phyloP scores from a whole-genome alignment of 1,139 yeast species.

The Saccharomyces hybrid region DNA sequence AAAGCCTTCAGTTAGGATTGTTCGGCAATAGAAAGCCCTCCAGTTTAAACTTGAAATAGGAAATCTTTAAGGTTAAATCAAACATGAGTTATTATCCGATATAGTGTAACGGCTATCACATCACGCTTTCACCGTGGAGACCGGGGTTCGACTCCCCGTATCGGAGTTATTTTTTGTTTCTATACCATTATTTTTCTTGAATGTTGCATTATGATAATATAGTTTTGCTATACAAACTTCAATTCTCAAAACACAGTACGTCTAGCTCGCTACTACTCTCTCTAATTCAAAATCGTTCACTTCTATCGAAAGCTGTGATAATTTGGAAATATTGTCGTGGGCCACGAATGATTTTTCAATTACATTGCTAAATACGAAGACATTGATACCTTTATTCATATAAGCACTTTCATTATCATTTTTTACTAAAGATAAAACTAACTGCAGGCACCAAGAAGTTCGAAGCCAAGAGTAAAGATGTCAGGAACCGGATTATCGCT shows the following conservation, averaged over 20 bases:
- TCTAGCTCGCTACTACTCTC: neutral
- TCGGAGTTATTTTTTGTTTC: conserved; percentile 1
- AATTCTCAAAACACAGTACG: neutral
- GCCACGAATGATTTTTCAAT: neutral
- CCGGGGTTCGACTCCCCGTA: conserved; percentile 8
- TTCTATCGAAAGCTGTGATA: neutral
- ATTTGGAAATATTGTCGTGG: neutral
- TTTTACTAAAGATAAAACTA: neutral
- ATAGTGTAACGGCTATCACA: conserved; percentile 7
- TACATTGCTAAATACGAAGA: neutral
- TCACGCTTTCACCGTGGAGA: conserved; percentile 6
- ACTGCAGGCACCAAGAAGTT: neutral
- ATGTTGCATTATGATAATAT: too few species aligned
- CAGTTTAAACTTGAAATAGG: too few species aligned
- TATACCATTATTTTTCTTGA: neutral
- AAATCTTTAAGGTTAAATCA: neutral
- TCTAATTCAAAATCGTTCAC: neutral
- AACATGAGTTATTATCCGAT: neutral
- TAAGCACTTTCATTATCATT: neutral
- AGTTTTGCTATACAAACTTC: too few species aligned
- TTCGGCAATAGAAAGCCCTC: too few species aligned
- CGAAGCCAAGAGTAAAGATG: neutral
- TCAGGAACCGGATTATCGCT: neutral
- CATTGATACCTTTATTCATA: neutral
- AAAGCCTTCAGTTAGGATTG: too few species aligned